A percentile compares a stretch with the other conserved stretches of the same genome.
Conservation (phyloP, 352 stramenopile species). For the Pythium dissimile region DNA sequence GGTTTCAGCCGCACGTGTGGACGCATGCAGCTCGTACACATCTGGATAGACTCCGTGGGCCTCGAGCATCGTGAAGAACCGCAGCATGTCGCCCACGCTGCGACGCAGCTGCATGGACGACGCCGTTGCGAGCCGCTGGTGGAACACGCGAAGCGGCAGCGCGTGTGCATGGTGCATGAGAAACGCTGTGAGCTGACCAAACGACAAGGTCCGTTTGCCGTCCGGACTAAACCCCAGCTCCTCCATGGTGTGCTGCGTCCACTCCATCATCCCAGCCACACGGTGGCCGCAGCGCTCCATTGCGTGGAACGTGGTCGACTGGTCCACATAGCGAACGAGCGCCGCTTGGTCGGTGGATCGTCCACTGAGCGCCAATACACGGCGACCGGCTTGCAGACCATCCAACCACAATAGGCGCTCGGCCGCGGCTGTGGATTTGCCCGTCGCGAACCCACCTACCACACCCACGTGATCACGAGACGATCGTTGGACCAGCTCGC, state of each 20-base stretch:
- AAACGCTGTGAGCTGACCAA: conserved; percentile 43
- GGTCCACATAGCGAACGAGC: conserved; percentile 13
- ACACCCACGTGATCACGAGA: conserved; percentile 4
- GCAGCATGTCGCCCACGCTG: conserved; percentile 51
- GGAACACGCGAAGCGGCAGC: conserved; percentile 35
- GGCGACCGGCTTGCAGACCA: conserved; percentile 1
- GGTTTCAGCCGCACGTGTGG: conserved; percentile 5
- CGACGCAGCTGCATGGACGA: conserved; percentile 47
- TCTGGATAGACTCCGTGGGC: conserved; percentile 42
- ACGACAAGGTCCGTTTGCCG: conserved; percentile 40
- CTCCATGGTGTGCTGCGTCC: conserved; percentile 61
- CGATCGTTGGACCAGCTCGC: background rate
- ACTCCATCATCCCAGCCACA: conserved; percentile 50
- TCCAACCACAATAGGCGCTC: conserved; percentile 22
- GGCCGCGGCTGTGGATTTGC: conserved; percentile 18
- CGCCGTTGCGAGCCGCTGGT: conserved; percentile 36
- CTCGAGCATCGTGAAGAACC: conserved; percentile 72
- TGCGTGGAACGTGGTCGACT: conserved; percentile 40
- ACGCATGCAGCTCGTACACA: conserved; percentile 33
- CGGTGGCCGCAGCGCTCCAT: conserved; percentile 68
- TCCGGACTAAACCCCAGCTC: conserved; percentile 41
- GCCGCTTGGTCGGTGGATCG: background rate
- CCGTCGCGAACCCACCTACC: conserved; percentile 3
- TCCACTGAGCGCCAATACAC: conserved; percentile 17
- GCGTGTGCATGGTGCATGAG: conserved; percentile 46